Conservation (phyloP, 2,329 filamentous ascomycete species). For the Colletotrichum tofieldiae region DNA sequence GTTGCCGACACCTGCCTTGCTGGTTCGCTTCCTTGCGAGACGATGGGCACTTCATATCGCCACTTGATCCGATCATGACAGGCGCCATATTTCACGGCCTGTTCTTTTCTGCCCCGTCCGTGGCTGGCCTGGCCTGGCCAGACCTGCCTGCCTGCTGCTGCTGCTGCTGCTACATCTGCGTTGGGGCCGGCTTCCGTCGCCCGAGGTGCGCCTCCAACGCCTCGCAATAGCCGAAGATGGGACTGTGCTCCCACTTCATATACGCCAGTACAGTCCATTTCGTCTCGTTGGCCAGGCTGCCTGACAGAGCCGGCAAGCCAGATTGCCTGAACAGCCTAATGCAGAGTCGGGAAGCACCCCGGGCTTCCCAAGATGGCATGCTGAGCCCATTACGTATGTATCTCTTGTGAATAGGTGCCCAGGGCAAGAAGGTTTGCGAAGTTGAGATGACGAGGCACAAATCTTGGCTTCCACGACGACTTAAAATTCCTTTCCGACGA, state of each 20-base stretch:
- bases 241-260: slow-evolving; percentile 11
- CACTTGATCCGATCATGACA: background rate
- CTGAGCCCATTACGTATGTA: slow-evolving; percentile 4
- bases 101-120: background rate
- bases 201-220: slow-evolving; percentile 18
- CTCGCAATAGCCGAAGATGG: slow-evolving; percentile 26
- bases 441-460: slow-evolving; percentile 34
- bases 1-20: background rate
- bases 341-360: slow-evolving; percentile 20
- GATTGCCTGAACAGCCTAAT: background rate
- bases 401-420: background rate
- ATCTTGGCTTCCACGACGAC: slow-evolving; percentile 8
- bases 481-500: slow-evolving; percentile 20
- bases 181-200: slow-evolving; percentile 10
- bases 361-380: slow-evolving; percentile 20
- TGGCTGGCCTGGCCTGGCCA: slow-evolving; percentile 26
- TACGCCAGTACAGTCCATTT: background rate
- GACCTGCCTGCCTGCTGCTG: background rate
- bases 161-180: background rate
- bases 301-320: slow-evolving; percentile 2
- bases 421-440: slow-evolving; percentile 11
- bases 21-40: background rate
- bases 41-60: background rate
- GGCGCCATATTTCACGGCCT: background rate
- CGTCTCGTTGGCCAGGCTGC: background rate